phyloP scores from a whole-genome alignment of 179 eudicot genomes.

The Spinacia oleracea region DNA sequence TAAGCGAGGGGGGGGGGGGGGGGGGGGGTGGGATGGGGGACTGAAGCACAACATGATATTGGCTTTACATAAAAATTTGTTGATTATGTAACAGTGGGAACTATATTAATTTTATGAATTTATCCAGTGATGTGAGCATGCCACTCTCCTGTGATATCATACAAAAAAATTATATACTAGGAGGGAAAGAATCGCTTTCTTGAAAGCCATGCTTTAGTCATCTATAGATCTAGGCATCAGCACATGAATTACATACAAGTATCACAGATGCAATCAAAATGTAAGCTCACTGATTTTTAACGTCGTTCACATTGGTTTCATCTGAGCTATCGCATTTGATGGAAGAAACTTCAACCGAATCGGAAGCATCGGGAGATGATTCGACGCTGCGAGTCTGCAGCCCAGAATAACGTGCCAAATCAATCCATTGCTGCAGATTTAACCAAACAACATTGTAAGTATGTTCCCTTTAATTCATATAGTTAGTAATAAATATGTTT shows the following conservation, averaged over 20 bases:
- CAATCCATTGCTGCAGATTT: conserved; percentile 91
- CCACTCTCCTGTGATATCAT: conserved; percentile 1
- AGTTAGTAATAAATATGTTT: not conserved
- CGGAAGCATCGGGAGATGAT: conserved; percentile 39
- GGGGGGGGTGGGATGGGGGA: not conserved
- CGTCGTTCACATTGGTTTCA: conserved; percentile 60
- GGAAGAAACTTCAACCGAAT: conserved; percentile 39
- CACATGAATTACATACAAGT: conserved; percentile 13
- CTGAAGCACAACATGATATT: conserved; percentile 6
- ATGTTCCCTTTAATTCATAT: not conserved
- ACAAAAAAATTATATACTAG: conserved; percentile 18
- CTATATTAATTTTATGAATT: conserved; percentile 14
- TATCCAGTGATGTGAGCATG: conserved; percentile 17
- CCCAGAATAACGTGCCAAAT: conserved; percentile 82
- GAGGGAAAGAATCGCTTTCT: not conserved
- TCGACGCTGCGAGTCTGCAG: conserved; percentile 63
- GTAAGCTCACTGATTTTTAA: conserved; percentile 49
- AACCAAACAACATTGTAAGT: conserved; percentile 17
- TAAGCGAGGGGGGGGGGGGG: not conserved
- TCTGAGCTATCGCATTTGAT: conserved; percentile 53
- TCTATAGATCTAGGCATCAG: conserved; percentile 8
- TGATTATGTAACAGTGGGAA: conserved; percentile 5
- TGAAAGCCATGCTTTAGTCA: not conserved
- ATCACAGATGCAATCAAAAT: not conserved
- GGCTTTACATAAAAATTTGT: conserved; percentile 1